Evolutionary conservation across 345 rosid species (phyloP), one percentile per base, ranked within the genome.

Genomic region (rapeseed (Brassica napus)): DNA sequence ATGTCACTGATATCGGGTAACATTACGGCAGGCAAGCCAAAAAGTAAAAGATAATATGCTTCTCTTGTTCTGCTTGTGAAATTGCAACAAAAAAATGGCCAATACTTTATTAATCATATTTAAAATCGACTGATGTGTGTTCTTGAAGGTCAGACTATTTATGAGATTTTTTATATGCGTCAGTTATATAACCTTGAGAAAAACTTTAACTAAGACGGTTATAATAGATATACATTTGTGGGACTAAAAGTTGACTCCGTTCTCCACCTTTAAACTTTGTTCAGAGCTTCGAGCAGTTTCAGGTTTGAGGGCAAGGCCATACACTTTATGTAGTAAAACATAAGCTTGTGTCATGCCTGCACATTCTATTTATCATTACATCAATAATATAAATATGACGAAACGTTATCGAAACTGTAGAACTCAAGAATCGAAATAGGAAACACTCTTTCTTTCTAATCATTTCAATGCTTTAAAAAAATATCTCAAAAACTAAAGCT

Each of bases 1-100:
- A 59, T 37, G 15, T 2, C 67, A 59, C 7, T 35, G 11, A 58
- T 71, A 34, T 34, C 49, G 4, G 2, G 23, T 35, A 42, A 42
- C 49, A 5, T 31, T 2, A 62, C n/a, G 39, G 49, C 8, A 39
- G 26, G 58, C 60, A 44, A 73, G 26, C 35, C 14, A n/a, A 59
- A 37, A 30, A 42, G 30, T 42, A n/a, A 8, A 58, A 2, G 4
- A 31, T 54, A 9, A 15, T 15, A 5, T 21, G 52, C 52, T 71
- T 55, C 52, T 32, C 74, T 71, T 71, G 26, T 5, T 52, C 59
- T 54, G 37, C 67, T 63, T 31, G 67, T 31, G 18, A 16, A 31
- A n/a, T n/a, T 28, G 64, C 64, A 9, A 59, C 44, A 37, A 37
- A 37, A 37, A 59, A 23, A 10, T 26, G 39, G 42, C 37, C 4